Evolutionary conservation across 169 alveolate species (phyloP), one percentile per base, ranked within the genome.

Genomic region (Pseudocohnilembus persalinus): DNA sequence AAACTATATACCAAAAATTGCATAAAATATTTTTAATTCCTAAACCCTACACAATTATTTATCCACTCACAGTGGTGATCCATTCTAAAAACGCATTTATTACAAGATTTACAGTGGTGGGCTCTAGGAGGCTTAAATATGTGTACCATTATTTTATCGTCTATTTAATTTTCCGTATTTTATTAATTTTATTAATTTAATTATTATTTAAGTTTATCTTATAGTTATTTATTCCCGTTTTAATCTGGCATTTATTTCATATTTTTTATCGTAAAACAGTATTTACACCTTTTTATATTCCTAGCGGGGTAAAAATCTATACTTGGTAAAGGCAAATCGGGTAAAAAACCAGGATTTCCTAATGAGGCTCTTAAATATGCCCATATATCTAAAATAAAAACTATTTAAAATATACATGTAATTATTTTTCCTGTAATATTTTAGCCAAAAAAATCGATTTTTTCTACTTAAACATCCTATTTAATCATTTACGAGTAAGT

Each of bases 61-160:
- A 92, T 90, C 95, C 96, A 94, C 30, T 95, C 95, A 32, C 97
- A 94, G 84, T 94, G 97, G 81, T 94, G 97, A 82, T 94, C 97
- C 97, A 94, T 94, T 89, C 88, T 83, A 34, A 83, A 81, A 82
- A 92, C 82, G 74, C 97, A 94, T 84, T 78, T 84, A 4, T 73
- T 33, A 35, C 89, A 84, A 28, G 16, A 0, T 20, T 29, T 26
- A 31, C 89, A 84, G 76, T 84, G 89, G 72, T 84, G 89, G 29
- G 85, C 68, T 73, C 89, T 72, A 6, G 73, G 63, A 25, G 89
- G 89, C 31, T 84, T 84, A 49, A 49, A 49, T 49, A 49, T 49
- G 20, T 49, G n/a, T n/a, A n/a, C n/a, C n/a, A n/a, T 49, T 4
- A 49, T 49, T 49, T 49, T 11, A 4, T 49, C 68, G 68, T 20